These are phyloP conservation scores for Boletus sensibilis DNA, from an alignment of 768 basidiomycete genomes.

Conservation along the genomic window DNA sequence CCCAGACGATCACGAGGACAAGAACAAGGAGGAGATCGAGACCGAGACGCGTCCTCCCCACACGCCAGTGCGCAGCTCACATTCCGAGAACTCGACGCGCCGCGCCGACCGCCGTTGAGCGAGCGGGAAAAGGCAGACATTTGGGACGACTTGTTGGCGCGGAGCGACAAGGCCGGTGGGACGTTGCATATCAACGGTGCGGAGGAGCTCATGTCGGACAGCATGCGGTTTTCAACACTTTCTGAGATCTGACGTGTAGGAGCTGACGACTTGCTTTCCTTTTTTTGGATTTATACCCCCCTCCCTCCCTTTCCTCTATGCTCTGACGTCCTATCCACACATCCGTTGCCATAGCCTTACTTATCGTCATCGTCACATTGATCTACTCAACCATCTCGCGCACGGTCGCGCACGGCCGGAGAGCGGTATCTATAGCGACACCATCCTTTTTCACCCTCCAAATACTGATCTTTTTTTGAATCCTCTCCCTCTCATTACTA, in stretches of 20 bases:
- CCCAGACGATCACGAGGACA: not conserved
- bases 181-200: slow-evolving; percentile 55
- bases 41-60: slow-evolving; percentile 11
- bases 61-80: slow-evolving; percentile 35
- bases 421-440: slow-evolving; percentile 12
- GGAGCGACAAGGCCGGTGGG: slow-evolving; percentile 69
- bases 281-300: not conserved
- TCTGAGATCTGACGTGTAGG: slow-evolving; percentile 19
- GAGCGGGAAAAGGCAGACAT: slow-evolving; percentile 70
- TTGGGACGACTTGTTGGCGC: slow-evolving; percentile 67
- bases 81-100: slow-evolving; percentile 48
- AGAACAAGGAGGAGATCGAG: slow-evolving; percentile 4
- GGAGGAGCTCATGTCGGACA: slow-evolving; percentile 44
- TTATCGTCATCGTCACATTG: not conserved
- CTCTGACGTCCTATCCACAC: not conserved
- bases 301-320: not conserved
- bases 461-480: not conserved
- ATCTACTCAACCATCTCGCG: slow-evolving; percentile 5
- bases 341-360: not conserved
- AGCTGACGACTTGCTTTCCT: not conserved
- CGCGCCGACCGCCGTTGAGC: slow-evolving; percentile 42
- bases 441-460: not conserved
- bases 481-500: not conserved
- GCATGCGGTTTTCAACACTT: slow-evolving; percentile 36
- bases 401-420: slow-evolving; percentile 4